Conservation (phyloP, 352 stramenopile species). For the Phytophthora kernoviae region DNA sequence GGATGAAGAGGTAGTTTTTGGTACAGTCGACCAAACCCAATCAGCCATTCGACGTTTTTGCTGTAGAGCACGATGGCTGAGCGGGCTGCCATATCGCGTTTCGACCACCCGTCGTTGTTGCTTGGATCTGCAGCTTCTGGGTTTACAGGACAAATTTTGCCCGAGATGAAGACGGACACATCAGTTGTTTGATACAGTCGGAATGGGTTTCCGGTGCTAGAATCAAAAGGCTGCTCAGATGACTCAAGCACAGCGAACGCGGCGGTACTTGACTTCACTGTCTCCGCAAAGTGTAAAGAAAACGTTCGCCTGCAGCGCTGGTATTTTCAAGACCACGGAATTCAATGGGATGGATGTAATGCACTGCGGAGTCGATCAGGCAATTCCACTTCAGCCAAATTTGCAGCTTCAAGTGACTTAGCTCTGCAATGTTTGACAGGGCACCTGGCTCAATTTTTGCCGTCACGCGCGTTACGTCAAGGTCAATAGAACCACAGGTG, state of each 20-base stretch:
- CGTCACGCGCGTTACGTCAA: conserved; percentile 51
- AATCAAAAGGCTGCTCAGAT: neutral
- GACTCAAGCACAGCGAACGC: neutral
- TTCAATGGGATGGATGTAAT: conserved; percentile 58
- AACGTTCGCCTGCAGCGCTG: conserved; percentile 9
- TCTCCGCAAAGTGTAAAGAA: conserved; percentile 9
- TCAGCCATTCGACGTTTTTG: conserved; percentile 79
- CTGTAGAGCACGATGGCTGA: conserved; percentile 75
- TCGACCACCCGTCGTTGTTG: conserved; percentile 32
- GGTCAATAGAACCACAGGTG: conserved; percentile 29
- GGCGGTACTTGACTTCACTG: neutral
- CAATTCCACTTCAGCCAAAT: conserved; percentile 55
- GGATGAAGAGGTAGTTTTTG: conserved; percentile 33
- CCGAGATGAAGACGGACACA: conserved; percentile 50
- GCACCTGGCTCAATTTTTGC: conserved; percentile 74
- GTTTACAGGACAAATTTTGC: conserved; percentile 41
- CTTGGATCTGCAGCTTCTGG: conserved; percentile 16
- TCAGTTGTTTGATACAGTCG: conserved; percentile 39
- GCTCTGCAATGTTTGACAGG: conserved; percentile 62
- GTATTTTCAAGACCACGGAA: conserved; percentile 22
- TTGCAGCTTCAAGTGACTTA: conserved; percentile 55
- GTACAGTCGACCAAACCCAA: conserved; percentile 61
- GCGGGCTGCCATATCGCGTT: conserved; percentile 58
- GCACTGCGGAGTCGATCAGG: conserved; percentile 27
- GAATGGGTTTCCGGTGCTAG: conserved; percentile 9